Conservation (phyloP, 140 eudicot species). For the Oenanthe javanica region DNA sequence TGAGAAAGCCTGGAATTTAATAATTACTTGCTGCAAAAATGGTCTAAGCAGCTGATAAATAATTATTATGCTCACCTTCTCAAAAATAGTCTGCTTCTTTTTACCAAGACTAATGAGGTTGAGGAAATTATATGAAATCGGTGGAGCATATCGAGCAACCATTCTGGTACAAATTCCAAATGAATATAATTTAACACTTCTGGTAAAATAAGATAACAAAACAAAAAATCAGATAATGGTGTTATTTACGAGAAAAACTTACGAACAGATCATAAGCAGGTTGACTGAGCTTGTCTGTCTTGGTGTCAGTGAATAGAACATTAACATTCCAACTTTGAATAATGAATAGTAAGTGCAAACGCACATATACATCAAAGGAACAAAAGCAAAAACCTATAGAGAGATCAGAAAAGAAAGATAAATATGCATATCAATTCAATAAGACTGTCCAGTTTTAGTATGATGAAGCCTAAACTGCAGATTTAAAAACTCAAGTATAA, state of each 20-base stretch:
- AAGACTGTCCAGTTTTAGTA: not conserved
- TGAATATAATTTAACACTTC: not conserved
- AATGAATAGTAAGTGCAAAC: constrained; percentile 85
- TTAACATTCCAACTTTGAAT: constrained; percentile 81
- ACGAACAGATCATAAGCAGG: constrained; percentile 97
- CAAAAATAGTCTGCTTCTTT: constrained; percentile 65
- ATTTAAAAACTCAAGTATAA: not conserved
- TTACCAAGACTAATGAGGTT: constrained; percentile 77
- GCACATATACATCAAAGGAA: constrained; percentile 93
- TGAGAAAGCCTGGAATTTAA: not conserved
- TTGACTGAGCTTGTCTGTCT: constrained; percentile 86
- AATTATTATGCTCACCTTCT: constrained; percentile 40
- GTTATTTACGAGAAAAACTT: constrained; percentile 23
- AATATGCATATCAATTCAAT: not conserved
- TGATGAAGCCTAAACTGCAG: not conserved
- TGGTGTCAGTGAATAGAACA: constrained; percentile 84
- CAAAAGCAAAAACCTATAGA: constrained; percentile 69
- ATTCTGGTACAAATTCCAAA: constrained; percentile 36
- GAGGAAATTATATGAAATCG: constrained; percentile 81
- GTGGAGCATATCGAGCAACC: constrained; percentile 99
- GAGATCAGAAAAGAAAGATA: not conserved
- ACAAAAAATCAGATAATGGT: not conserved
- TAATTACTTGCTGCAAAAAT: not conserved
- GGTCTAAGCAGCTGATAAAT: not conserved
- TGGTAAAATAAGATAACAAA: not conserved